Percentiles rank a stretch among this genome's conserved stretches.
These are phyloP conservation scores for Kwoniella dendrophila DNA, from an alignment of 768 basidiomycete genomes.

Conservation along the genomic window DNA sequence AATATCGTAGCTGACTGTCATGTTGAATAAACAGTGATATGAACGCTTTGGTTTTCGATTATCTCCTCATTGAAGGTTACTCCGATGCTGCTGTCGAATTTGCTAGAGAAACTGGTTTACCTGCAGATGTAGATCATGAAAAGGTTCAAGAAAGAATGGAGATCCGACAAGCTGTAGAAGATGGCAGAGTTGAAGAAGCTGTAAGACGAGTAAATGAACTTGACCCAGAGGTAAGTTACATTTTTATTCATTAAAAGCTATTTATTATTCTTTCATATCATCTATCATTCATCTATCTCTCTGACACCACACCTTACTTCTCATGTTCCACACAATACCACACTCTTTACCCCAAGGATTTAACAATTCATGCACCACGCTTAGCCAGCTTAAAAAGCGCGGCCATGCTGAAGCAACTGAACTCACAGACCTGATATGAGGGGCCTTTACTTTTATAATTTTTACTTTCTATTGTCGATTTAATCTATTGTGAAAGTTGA, in stretches of 20 bases:
- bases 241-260: neutral
- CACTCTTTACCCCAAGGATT: slow-evolving; percentile 66
- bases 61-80: slow-evolving; percentile 96
- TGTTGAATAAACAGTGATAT: slow-evolving; percentile 69
- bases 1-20: slow-evolving; percentile 39
- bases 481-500: too few relatives aligned
- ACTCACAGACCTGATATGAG: slow-evolving; percentile 58
- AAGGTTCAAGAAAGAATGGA: slow-evolving; percentile 92
- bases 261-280: slow-evolving; percentile 20
- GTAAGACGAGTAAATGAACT: slow-evolving; percentile 94
- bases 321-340: slow-evolving; percentile 1
- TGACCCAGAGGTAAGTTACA: slow-evolving; percentile 84
- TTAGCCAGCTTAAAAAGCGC: slow-evolving; percentile 64
- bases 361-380: slow-evolving; percentile 97
- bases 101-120: slow-evolving; percentile 78
- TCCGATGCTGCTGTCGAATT: slow-evolving; percentile 95
- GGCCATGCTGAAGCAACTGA: slow-evolving; percentile 87
- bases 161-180: slow-evolving; percentile 88
- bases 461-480: slow-evolving; percentile 7
- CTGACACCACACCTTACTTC: slow-evolving; percentile 7
- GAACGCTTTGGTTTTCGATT: slow-evolving; percentile 93
- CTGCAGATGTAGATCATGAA: slow-evolving; percentile 76
- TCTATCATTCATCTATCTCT: neutral
- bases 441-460: slow-evolving; percentile 40
- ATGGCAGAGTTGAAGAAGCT: slow-evolving; percentile 92